A percentile compares a stretch with the other conserved stretches of the same genome.
Evolutionary conservation across 306 rosid genomes (phyloP).

Genomic region (Castanea sativa): DNA sequence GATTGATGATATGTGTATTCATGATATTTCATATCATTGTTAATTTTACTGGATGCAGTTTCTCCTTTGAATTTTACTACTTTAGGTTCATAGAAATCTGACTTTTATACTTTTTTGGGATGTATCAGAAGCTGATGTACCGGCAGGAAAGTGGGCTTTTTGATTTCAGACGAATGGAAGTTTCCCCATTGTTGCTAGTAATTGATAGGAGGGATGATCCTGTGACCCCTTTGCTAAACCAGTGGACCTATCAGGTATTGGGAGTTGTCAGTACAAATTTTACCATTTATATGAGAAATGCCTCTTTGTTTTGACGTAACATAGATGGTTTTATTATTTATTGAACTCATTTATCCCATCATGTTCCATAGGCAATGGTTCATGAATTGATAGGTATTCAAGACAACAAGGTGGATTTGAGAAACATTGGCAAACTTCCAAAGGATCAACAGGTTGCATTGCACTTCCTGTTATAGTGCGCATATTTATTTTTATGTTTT

Average conservation of each 20-base stretch:
- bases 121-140: conserved; percentile 91
- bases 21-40: too few relatives aligned
- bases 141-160: conserved; percentile 93
- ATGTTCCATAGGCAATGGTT: conserved; percentile 78
- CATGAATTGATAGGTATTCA: conserved; percentile 92
- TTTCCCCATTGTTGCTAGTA: conserved; percentile 85
- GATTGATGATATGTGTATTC: too few relatives aligned
- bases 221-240: conserved; percentile 83
- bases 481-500: conserved; percentile 11
- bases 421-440: conserved; percentile 60
- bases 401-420: conserved; percentile 92
- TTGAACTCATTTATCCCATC: conserved; percentile 19
- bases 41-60: too few relatives aligned
- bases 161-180: conserved; percentile 83
- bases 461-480: conserved; percentile 16
- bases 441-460: conserved; percentile 86
- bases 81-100: conserved; percentile 18
- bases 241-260: conserved; percentile 96
- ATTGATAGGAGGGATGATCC: conserved; percentile 99
- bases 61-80: too few relatives aligned
- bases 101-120: conserved; percentile 30
- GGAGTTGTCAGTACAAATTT: conserved; percentile 1
- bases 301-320: conserved; percentile 1
- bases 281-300: conserved; percentile 14
- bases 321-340: conserved; percentile 1